Evolutionary conservation across 768 basidiomycete genomes (phyloP).

Genomic region (Xerocomellus intermedius): DNA sequence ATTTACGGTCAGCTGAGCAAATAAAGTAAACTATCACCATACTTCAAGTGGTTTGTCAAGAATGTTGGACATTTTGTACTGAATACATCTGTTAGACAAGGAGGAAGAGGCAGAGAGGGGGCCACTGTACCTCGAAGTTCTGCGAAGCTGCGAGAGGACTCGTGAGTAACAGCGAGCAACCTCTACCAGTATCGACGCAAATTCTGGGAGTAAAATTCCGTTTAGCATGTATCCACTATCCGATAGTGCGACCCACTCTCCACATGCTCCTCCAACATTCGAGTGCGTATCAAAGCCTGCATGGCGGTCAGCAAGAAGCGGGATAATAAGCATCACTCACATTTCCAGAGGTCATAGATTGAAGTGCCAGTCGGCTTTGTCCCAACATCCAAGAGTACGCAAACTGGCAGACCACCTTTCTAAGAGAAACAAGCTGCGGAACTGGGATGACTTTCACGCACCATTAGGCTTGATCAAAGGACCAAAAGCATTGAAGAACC

Average conservation of each 20-base stretch:
- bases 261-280: slow-evolving; percentile 92
- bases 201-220: slow-evolving; percentile 45
- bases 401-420: slow-evolving; percentile 47
- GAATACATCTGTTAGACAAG: background rate
- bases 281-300: slow-evolving; percentile 73
- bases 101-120: background rate
- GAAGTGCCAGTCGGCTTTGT: slow-evolving; percentile 94
- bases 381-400: slow-evolving; percentile 90
- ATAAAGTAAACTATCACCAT: slow-evolving; percentile 21
- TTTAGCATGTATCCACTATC: background rate
- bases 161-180: slow-evolving; percentile 64
- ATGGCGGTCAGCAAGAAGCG: slow-evolving; percentile 3
- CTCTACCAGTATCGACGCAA: slow-evolving; percentile 77
- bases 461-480: slow-evolving; percentile 85
- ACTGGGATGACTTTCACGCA: slow-evolving; percentile 23
- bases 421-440: background rate
- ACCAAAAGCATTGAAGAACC: slow-evolving; percentile 97
- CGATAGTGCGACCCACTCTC: slow-evolving; percentile 57
- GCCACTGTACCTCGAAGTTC: slow-evolving; percentile 73
- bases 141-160: slow-evolving; percentile 89
- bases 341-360: slow-evolving; percentile 97
- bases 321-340: slow-evolving; percentile 29
- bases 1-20: background rate
- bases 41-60: slow-evolving; percentile 95
- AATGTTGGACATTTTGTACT: slow-evolving; percentile 96